Evolutionary conservation across 1,284 basidiomycete genomes (phyloP), one percentile per base, ranked within the genome.

Genomic region (Pyrrhoderma lamaoense): DNA sequence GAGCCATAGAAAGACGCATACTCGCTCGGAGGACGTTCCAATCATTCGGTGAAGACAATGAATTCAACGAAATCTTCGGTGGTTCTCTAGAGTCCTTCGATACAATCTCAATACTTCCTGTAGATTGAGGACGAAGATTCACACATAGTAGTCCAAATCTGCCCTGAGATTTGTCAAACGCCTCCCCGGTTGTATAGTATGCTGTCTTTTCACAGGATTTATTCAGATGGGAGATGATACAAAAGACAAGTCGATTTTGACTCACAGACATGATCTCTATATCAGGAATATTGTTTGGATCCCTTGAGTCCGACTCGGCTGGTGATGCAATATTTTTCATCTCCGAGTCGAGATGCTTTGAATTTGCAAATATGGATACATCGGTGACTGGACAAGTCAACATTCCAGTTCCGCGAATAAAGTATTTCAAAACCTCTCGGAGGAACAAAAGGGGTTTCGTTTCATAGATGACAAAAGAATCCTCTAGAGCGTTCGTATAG

Each of bases 181-280:
- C 42, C 44, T 11, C 54, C 51, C 46, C 62, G 58, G 47, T 46
- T 5, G 18, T 39, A 22, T 52, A 49, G n/a, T 37, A 44, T 38
- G 45, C 18, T 16, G 43, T 47, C 27, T 52, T 46, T 36, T 23
- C 9, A 37, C 35, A 9, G 11, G 16, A 37, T 37, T 16, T n/a
- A 37, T n/a, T 37, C 35, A 37, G 35, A 37, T 11, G 35, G 11
- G 16, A 37, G 35, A 40, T 47, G 36, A 23, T 16, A 37, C 16
- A 38, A 16, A 47, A 47, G n/a, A 21, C 27, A 9, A 23, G 14
- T 36, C 35, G 22, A 22, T 34, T n/a, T 22, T 46, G 50, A 22
- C 56, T 52, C 34, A 65, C 56, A 31, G 64, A 59, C 60, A 69
- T 68, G 49, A 70, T 58, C 58, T 70, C 68, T 43, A 69, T 60